Percentiles rank a stretch among this genome's conserved stretches.
These are phyloP conservation scores for Oryza longistaminata DNA, from an alignment of 176 grass and related monocot species.

Conservation along the genomic window DNA sequence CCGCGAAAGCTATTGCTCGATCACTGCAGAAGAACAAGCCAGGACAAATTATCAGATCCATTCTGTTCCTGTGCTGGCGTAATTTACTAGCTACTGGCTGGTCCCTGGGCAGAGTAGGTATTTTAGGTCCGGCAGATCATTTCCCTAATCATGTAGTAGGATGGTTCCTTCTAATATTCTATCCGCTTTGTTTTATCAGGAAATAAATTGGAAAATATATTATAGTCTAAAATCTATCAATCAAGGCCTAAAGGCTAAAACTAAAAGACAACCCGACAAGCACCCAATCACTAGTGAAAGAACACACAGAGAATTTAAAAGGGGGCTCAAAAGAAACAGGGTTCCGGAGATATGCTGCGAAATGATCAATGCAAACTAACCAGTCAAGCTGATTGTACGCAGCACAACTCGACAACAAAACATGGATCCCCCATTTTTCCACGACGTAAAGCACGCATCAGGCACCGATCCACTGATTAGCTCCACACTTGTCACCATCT, in stretches of 20 bases:
- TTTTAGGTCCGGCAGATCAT: not conserved
- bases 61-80: not conserved
- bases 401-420: slow-evolving; percentile 51
- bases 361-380: slow-evolving; percentile 30
- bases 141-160: not conserved
- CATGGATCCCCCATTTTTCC: slow-evolving; percentile 38
- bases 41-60: not conserved
- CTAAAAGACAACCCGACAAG: slow-evolving; percentile 18
- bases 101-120: not conserved
- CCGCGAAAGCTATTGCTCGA: not conserved
- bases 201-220: not conserved
- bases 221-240: not conserved
- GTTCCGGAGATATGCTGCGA: slow-evolving; percentile 46
- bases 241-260: slow-evolving; percentile 5
- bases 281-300: slow-evolving; percentile 21
- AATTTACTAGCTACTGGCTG: not conserved
- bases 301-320: not conserved
- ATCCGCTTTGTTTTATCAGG: not conserved
- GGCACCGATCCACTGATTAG: slow-evolving; percentile 53
- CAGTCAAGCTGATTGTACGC: slow-evolving; percentile 23
- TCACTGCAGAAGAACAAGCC: not conserved
- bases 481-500: slow-evolving; percentile 44
- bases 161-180: not conserved
- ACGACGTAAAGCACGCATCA: slow-evolving; percentile 36
- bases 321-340: not conserved